Base-by-base conservation (phyloP, 2,329 filamentous ascomycete genomes). In the Tricladium varicosporioides region DNA sequence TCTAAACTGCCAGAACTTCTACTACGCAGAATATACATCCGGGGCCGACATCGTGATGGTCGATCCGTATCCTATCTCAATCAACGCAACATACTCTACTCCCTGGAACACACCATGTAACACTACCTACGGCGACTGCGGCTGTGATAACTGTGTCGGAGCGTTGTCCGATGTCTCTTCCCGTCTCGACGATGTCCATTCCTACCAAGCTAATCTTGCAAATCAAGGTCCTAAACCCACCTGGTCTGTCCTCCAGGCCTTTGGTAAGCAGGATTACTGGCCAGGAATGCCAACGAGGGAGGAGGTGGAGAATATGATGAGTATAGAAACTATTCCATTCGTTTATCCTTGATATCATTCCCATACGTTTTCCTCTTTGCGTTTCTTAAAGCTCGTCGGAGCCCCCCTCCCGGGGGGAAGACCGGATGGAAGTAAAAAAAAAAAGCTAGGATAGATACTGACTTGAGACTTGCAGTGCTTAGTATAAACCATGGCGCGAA, bases 1-100 rank as follows among this genome's bases (percentile, higher is more conserved):
- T 9, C 70, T 81, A 22, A 81, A 81, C 63, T 81, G 78, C 68
- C 72, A 73, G 48, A 77, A 80, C 62, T 81, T 76, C 66, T 73
- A 79, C 62, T 80, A 78, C 67, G 59, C 65, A 40, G 69, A 75
- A 16, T 80, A 81, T 62, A 69, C 76, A 1, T 64, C 72, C 0
- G 79, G 78, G 5, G 74, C 77, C 1, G 78, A 81, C 59, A 78
- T 80, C 59, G 71, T 81, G 51, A 69, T 79, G 52, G 70, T 73
- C 33, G 78, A 81, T 56, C 22, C 76, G 0, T 81, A 80, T 54
- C 78, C 78, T 0, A 71, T 81, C 50, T 74, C 73, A 4, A 74
- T 75, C 43, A 78, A 80, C 60, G 72, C 75, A 0, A 73, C 69
- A 1, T 79, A 69, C 66, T 76, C 73, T 0, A 66, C 65, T 0